Evolutionary conservation across 495 filamentous ascomycete genomes (phyloP).

Genomic region (Podospora fimiseda): DNA sequence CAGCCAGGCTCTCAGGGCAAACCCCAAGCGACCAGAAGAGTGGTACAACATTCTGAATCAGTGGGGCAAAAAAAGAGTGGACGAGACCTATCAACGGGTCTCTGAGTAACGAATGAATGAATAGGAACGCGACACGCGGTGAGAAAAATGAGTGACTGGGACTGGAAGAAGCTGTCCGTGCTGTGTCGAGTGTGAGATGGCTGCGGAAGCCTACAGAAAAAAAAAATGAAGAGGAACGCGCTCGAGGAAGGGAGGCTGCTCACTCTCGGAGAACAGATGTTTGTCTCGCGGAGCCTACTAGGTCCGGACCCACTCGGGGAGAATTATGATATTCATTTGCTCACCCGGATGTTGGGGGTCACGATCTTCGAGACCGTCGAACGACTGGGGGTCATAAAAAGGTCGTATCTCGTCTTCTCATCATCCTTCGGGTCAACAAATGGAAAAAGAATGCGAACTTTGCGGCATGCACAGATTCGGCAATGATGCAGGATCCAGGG

Average conservation of each 20-base stretch:
- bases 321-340: background rate
- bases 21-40: background rate
- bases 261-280: no score
- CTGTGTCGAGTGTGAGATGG: background rate
- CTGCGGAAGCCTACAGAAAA: background rate
- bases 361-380: background rate
- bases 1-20: background rate
- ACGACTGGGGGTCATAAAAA: background rate
- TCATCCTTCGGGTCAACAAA: background rate
- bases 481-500: constrained; percentile 15
- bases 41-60: background rate
- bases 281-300: no score
- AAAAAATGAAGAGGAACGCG: background rate
- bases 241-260: background rate
- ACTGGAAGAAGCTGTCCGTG: background rate
- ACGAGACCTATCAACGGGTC: constrained; percentile 6
- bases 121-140: background rate
- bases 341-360: background rate
- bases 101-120: constrained; percentile 1
- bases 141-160: background rate
- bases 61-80: constrained; percentile 6
- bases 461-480: background rate
- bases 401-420: background rate
- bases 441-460: background rate
- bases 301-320: no score